A percentile compares a stretch with the other conserved stretches of the same genome.
These are phyloP conservation scores for Uncinocarpus reesii DNA, from an alignment of 2,329 filamentous ascomycete genomes.

Conservation along the genomic window DNA sequence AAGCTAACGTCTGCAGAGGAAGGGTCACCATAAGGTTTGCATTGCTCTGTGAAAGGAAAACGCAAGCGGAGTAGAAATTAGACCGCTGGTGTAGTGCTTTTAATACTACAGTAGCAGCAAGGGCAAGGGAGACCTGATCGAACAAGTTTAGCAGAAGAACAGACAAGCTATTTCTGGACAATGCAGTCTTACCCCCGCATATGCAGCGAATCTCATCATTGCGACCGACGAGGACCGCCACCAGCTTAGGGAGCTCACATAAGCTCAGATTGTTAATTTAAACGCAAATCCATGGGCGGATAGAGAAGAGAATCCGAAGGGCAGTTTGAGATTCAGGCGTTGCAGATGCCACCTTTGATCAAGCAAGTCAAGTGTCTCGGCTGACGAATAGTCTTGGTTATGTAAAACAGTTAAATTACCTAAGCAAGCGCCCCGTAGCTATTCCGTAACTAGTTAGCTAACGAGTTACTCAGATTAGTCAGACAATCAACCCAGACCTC, in stretches of 20 bases:
- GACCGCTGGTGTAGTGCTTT: conserved; percentile 90
- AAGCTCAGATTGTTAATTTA: background rate
- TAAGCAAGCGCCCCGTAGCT: too few species aligned
- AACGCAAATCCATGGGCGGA: background rate
- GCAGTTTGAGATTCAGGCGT: background rate
- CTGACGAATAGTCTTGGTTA: background rate
- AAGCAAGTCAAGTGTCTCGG: background rate
- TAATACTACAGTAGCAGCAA: conserved; percentile 72
- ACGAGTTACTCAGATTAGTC: too few species aligned
- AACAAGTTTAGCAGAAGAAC: background rate
- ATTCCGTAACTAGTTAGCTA: background rate
- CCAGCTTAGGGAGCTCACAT: conserved; percentile 3
- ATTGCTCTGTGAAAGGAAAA: conserved; percentile 93
- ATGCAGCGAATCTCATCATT: conserved; percentile 42
- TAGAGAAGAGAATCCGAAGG: too few species aligned
- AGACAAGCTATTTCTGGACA: background rate
- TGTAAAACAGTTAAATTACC: background rate
- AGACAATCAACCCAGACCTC: too few species aligned
- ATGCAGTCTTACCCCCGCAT: conserved; percentile 40
- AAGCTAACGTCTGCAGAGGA: conserved; percentile 14
- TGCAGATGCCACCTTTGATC: conserved; percentile 8
- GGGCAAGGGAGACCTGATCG: conserved; percentile 62
- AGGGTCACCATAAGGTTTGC: conserved; percentile 72
- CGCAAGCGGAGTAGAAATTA: conserved; percentile 97
- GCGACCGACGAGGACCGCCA: conserved; percentile 7